phyloP scores from a whole-genome alignment of 345 rosid genomes.

The Theobroma cacao region DNA sequence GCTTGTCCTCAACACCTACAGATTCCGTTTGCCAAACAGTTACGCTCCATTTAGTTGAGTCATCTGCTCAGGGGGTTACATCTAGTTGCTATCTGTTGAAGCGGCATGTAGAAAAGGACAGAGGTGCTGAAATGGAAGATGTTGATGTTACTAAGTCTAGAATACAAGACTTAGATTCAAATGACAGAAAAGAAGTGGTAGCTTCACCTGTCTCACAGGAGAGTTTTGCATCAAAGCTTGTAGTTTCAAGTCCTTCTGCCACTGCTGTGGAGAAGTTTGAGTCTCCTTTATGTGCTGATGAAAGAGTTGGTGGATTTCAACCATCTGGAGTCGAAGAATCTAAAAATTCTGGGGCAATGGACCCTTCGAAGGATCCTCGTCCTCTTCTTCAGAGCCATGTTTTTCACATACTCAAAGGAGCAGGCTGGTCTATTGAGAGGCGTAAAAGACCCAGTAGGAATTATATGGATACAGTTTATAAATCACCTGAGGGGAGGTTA shows the following conservation, averaged over 20 bases:
- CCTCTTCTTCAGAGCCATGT: conserved; percentile 61
- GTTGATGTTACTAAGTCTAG: conserved; percentile 28
- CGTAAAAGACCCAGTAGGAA: conserved; percentile 55
- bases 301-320: conserved; percentile 29
- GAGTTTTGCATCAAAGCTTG: conserved; percentile 50
- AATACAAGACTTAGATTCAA: conserved; percentile 18
- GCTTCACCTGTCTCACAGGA: conserved; percentile 81
- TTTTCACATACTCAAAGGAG: conserved; percentile 42
- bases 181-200: conserved; percentile 35
- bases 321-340: conserved; percentile 19
- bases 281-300: conserved; percentile 28
- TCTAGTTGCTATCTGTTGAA: conserved; percentile 54
- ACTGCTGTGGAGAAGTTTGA: conserved; percentile 30
- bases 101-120: conserved; percentile 31
- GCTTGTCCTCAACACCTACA: conserved; percentile 17
- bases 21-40: conserved; percentile 31
- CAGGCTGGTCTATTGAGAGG: conserved; percentile 70
- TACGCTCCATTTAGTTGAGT: conserved; percentile 55
- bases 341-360: conserved; percentile 30
- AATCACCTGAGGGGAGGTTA: conserved; percentile 60
- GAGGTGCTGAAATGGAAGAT: conserved; percentile 26
- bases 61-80: conserved; percentile 55
- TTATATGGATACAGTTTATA: conserved; percentile 48
- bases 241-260: conserved; percentile 39
- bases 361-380: conserved; percentile 65